These are phyloP conservation scores for Colletotrichum viniferum DNA, from an alignment of 2,329 filamentous ascomycete genomes.

Conservation along the genomic window DNA sequence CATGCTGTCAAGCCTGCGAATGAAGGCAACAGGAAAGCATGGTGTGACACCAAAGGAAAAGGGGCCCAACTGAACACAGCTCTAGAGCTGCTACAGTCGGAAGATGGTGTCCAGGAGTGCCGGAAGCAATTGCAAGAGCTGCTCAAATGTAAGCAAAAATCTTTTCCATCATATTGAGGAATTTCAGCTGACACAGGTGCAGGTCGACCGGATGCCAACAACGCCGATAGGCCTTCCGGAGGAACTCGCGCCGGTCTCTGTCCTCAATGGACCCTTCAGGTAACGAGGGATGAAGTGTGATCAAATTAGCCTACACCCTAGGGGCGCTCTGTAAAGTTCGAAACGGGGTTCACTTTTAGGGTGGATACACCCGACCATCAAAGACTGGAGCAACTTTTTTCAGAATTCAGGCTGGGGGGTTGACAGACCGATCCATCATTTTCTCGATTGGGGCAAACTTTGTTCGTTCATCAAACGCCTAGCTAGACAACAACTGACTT, in stretches of 20 bases:
- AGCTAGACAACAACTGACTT: neutral
- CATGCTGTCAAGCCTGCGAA: neutral
- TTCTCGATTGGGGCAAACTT: neutral
- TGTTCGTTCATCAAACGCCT: neutral
- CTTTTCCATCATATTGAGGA: neutral
- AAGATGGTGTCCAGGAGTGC: neutral
- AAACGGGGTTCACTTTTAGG: neutral
- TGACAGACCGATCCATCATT: neutral
- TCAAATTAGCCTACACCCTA: neutral
- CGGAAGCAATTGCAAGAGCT: neutral
- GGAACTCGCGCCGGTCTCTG: neutral
- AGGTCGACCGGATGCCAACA: neutral
- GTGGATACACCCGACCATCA: neutral
- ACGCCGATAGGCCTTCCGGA: neutral
- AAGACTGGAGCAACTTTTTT: neutral
- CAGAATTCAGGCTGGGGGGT: rapidly evolving
- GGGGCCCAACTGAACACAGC: neutral
- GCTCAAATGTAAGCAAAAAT: neutral
- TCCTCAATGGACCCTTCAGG: neutral
- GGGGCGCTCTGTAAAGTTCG: neutral
- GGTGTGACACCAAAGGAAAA: neutral
- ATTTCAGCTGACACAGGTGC: neutral
- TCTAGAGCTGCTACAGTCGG: neutral
- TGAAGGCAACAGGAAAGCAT: neutral
- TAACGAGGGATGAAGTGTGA: neutral